Evolutionary conservation across 2,329 filamentous ascomycete genomes (phyloP).

Genomic region (Pseudogymnoascus sp.): DNA sequence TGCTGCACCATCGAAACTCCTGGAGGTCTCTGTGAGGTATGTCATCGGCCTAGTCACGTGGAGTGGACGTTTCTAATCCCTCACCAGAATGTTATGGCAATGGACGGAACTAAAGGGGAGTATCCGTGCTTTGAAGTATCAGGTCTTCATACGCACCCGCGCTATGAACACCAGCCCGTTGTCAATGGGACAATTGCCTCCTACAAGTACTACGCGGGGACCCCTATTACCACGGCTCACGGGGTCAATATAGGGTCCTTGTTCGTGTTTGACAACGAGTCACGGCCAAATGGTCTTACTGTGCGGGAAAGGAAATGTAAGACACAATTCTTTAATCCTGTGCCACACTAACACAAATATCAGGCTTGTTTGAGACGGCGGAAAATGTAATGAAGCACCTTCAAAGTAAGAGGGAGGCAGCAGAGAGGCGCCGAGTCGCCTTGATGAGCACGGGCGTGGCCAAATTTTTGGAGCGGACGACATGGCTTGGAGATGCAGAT

Average conservation of each 20-base stretch:
- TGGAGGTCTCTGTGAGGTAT: slow-evolving; percentile 24
- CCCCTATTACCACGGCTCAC: slow-evolving; percentile 20
- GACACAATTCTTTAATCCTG: background rate
- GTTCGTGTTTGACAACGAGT: slow-evolving; percentile 29
- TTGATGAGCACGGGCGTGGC: slow-evolving; percentile 21
- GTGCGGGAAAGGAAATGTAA: slow-evolving; percentile 30
- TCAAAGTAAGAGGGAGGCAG: slow-evolving; percentile 22
- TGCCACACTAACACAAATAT: background rate
- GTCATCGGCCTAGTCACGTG: background rate
- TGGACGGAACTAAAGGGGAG: slow-evolving; percentile 14
- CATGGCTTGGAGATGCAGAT: slow-evolving; percentile 6
- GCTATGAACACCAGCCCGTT: slow-evolving; percentile 18
- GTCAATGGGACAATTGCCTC: slow-evolving; percentile 18
- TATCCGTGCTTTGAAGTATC: slow-evolving; percentile 21
- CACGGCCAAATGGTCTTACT: slow-evolving; percentile 40
- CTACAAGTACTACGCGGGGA: slow-evolving; percentile 23
- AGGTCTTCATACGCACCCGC: slow-evolving; percentile 17
- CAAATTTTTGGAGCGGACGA: slow-evolving; percentile 18
- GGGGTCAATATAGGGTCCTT: slow-evolving; percentile 23
- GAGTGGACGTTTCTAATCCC: background rate
- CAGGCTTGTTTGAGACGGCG: slow-evolving; percentile 19
- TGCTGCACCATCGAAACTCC: slow-evolving; percentile 20
- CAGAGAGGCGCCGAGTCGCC: slow-evolving; percentile 18
- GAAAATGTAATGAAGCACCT: slow-evolving; percentile 22
- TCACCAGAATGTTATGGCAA: slow-evolving; percentile 17